A percentile compares a stretch with the other conserved stretches of the same genome.
Evolutionary conservation across 345 rosid genomes (phyloP).

Genomic region (Turnera subulata): DNA sequence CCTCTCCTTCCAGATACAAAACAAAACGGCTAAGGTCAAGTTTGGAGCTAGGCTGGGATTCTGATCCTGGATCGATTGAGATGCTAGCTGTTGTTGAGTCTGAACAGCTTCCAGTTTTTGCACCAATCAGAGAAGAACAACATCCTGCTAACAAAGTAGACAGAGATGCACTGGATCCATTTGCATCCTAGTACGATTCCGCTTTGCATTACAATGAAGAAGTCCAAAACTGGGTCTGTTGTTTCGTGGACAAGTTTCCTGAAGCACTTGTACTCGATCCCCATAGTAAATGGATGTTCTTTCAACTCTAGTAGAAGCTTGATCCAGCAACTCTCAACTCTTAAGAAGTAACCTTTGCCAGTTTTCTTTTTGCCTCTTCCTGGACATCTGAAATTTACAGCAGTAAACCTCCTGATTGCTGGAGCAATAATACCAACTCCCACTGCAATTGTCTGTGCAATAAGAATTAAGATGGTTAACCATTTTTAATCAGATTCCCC

Average conservation of each 20-base stretch:
- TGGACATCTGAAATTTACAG: slow-evolving; percentile 71
- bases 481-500: slow-evolving; percentile 83
- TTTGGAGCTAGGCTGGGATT: slow-evolving; percentile 26
- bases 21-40: slow-evolving; percentile 59
- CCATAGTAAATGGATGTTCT: slow-evolving; percentile 45
- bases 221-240: slow-evolving; percentile 34
- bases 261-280: slow-evolving; percentile 31
- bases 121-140: slow-evolving; percentile 24
- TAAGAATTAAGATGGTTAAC: slow-evolving; percentile 52
- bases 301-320: slow-evolving; percentile 57
- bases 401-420: slow-evolving; percentile 64
- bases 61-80: slow-evolving; percentile 35
- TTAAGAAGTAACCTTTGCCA: slow-evolving; percentile 26
- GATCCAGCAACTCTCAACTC: slow-evolving; percentile 67
- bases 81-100: slow-evolving; percentile 19
- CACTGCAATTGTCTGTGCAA: slow-evolving; percentile 57
- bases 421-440: slow-evolving; percentile 68
- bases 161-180: slow-evolving; percentile 45
- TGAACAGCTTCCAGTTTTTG: slow-evolving; percentile 21
- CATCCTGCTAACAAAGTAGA: slow-evolving; percentile 39
- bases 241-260: slow-evolving; percentile 41
- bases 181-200: slow-evolving; percentile 69
- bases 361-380: slow-evolving; percentile 26
- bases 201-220: slow-evolving; percentile 48
- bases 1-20: slow-evolving; percentile 85